phyloP scores from a whole-genome alignment of 805 yeast species.

The Candida glaebosa region DNA sequence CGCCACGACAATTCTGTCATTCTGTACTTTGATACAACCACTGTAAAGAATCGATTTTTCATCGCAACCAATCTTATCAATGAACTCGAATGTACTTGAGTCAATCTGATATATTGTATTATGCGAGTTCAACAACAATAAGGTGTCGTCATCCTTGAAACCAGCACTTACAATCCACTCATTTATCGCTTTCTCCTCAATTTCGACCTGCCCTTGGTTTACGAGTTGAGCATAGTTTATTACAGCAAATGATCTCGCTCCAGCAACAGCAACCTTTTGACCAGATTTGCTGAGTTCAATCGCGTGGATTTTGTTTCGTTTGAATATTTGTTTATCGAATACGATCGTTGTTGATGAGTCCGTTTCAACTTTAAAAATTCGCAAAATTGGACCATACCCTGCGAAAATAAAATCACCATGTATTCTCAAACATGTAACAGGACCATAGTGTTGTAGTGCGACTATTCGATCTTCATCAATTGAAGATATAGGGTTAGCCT shows the following conservation, averaged over 20 bases:
- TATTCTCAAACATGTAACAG: conserved; percentile 60
- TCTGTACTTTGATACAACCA: conserved; percentile 60
- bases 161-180: conserved; percentile 79
- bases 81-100: conserved; percentile 28
- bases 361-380: conserved; percentile 45
- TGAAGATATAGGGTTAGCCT: conserved; percentile 9
- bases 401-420: conserved; percentile 42
- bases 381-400: conserved; percentile 71
- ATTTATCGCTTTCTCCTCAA: conserved; percentile 49
- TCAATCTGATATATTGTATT: conserved; percentile 49
- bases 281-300: conserved; percentile 39
- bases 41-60: conserved; percentile 86
- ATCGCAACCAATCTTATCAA: conserved; percentile 41
- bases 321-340: conserved; percentile 47
- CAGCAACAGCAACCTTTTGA: conserved; percentile 47
- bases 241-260: conserved; percentile 67
- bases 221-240: conserved; percentile 22
- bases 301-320: conserved; percentile 82
- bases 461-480: conserved; percentile 12
- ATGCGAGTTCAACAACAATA: conserved; percentile 71
- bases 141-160: conserved; percentile 37
- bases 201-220: conserved; percentile 16
- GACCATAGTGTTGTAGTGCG: conserved; percentile 51
- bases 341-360: conserved; percentile 29
- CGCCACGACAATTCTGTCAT: conserved; percentile 51